phyloP scores from a whole-genome alignment of 106 monocot species.

The Platanthera zijinensis region DNA sequence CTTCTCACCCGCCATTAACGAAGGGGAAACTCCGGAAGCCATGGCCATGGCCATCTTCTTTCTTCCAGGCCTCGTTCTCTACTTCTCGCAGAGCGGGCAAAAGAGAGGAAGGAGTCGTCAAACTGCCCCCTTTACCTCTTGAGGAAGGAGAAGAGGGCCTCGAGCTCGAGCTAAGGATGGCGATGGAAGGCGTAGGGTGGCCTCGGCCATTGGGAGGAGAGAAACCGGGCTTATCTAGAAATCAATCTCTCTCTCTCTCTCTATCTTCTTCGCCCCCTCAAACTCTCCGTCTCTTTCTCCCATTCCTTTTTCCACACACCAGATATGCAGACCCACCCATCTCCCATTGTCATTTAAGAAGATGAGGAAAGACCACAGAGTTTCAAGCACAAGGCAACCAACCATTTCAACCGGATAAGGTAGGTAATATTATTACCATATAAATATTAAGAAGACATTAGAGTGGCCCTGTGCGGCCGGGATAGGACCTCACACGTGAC shows the following conservation, averaged over 20 bases:
- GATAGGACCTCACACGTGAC: too few species aligned
- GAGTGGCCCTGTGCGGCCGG: too few species aligned
- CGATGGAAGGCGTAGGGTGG: background rate
- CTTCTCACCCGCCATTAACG: slow-evolving; percentile 1
- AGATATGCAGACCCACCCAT: background rate
- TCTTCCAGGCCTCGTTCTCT: background rate
- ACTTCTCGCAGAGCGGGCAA: background rate
- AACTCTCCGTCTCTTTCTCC: background rate
- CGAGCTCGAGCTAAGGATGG: background rate
- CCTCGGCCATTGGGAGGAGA: background rate
- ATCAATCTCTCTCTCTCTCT: background rate
- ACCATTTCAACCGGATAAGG: background rate
- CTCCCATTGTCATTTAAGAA: background rate
- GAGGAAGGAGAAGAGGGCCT: background rate
- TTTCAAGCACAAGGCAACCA: background rate
- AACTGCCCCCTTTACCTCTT: background rate
- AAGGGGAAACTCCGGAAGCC: background rate
- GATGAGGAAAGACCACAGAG: background rate
- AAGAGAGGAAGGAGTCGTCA: background rate
- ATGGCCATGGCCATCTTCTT: slow-evolving; percentile 4
- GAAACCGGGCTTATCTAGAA: background rate
- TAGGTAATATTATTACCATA: background rate
- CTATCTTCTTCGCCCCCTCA: background rate
- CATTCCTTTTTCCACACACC: background rate
- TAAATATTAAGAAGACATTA: background rate